Percentiles rank a stretch among this genome's conserved stretches.
phyloP scores from a whole-genome alignment of 2,329 filamentous ascomycete species.

The Orbilia blumenaviensis region DNA sequence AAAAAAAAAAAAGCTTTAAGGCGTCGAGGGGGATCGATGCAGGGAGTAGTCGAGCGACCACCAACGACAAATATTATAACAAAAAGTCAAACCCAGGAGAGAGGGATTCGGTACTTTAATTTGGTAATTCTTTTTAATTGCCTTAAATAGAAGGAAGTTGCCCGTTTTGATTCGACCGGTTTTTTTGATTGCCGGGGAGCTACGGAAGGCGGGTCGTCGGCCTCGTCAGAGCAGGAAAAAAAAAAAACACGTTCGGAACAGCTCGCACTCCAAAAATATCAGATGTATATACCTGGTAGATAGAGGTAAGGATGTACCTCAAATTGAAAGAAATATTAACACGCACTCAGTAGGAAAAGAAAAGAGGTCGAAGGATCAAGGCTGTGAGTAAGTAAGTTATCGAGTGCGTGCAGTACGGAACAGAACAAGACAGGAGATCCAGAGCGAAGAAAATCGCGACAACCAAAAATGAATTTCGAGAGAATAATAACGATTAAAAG shows the following conservation, averaged over 20 bases:
- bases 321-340: neutral
- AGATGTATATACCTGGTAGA: neutral
- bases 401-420: too few species aligned
- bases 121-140: conserved; percentile 21
- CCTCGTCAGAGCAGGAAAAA: too few species aligned
- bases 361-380: neutral
- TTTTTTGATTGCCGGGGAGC: conserved; percentile 51
- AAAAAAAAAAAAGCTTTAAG: too few species aligned
- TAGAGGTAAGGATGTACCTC: too few species aligned
- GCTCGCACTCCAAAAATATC: neutral
- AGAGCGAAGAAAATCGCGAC: neutral
- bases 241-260: conserved; percentile 19
- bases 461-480: neutral
- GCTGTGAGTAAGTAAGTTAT: too few species aligned
- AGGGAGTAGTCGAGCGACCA: neutral
- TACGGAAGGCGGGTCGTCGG: conserved; percentile 53
- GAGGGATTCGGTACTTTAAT: neutral
- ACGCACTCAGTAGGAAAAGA: neutral
- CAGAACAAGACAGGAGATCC: neutral
- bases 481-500: neutral
- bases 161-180: conserved; percentile 27
- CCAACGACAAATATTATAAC: too few species aligned
- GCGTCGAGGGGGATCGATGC: conserved; percentile 27
- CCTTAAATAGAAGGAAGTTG: conserved; percentile 46
- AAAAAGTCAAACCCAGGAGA: conserved; percentile 10